A percentile compares a stretch with the other conserved stretches of the same genome.
Conservation (phyloP, 768 basidiomycete species). For the Leucocoprinus leucothites region DNA sequence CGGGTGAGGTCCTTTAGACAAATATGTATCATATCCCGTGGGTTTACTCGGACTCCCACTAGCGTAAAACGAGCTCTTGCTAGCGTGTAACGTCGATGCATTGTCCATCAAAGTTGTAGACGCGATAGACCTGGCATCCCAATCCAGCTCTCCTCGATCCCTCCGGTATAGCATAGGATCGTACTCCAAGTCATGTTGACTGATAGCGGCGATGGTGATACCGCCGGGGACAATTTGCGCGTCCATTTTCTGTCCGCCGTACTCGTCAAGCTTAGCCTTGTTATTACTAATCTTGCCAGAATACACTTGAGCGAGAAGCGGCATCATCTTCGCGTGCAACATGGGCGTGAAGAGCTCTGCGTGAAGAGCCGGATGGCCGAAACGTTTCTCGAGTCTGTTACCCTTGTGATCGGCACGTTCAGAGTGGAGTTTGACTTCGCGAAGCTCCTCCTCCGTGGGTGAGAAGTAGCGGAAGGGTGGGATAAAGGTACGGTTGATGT, state of each 20-base stretch:
- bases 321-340: constrained; percentile 86
- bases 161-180: constrained; percentile 76
- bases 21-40: constrained; percentile 54
- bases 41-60: constrained; percentile 26
- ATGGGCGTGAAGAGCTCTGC: constrained; percentile 85
- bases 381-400: constrained; percentile 82
- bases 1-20: constrained; percentile 42
- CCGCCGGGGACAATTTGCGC: constrained; percentile 75
- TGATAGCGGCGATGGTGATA: constrained; percentile 78
- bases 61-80: constrained; percentile 39
- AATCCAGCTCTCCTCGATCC: constrained; percentile 83
- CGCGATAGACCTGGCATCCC: constrained; percentile 78
- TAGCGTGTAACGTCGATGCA: constrained; percentile 36
- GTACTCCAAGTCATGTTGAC: constrained; percentile 79
- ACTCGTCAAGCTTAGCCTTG: constrained; percentile 68
- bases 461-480: constrained; percentile 75
- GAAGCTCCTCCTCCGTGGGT: constrained; percentile 79
- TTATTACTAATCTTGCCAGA: constrained; percentile 64
- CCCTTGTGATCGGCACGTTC: constrained; percentile 69
- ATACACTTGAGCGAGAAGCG: constrained; percentile 71
- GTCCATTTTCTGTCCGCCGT: constrained; percentile 74
- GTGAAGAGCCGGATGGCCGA: constrained; percentile 92
- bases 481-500: constrained; percentile 68
- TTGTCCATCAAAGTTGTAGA: constrained; percentile 54
- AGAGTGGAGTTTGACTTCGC: constrained; percentile 71